Base-by-base conservation (phyloP, 306 rosid genomes). In the Trifolium pratense region DNA sequence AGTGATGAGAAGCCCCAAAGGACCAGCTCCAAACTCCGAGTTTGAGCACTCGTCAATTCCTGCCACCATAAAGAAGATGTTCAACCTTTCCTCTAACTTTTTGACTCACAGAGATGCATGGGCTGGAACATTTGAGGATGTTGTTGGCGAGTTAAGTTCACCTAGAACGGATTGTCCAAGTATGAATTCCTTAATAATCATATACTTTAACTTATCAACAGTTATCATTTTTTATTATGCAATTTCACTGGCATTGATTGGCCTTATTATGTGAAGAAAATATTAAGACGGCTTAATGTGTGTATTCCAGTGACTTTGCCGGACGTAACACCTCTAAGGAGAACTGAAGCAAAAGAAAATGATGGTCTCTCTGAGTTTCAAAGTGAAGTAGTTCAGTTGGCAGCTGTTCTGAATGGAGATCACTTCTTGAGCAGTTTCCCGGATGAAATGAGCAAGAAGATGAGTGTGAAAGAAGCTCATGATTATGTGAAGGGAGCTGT, bases 31-130 rank as follows among this genome's bases (percentile, higher is more conserved):
- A 26, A 88, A 83, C 84, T 95, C 99, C 0, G 97, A 95, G 82
- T 95, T 87, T 69, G 99, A 95, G 89, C 99, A 95, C 79, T 95
- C 99, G 51, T 95, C 99, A 17, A 85, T 95, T 75, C 99, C 99
- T 37, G 97, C 99, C 77, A 91, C 99, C 81, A 86, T 95, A 82
- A 95, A 88, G 92, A 95, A 95, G 86, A 82, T 95, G 71, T 89
- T 95, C 93, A 91, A 91, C 75, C 95, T 95, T 62, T 61, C 88
- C 73, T 91, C 97, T 0, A 91, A 91, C 83, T 95, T 95, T 81
- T 83, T 95, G 82, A 95, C 99, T 52, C 97, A 89, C 78, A 88
- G 97, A 83, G 99, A 95, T 73, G 97, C 99, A 37, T 95, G 99
- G 99, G 97, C 99, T 16, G 99, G 96, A 25, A 95, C 99, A 48